phyloP scores from a whole-genome alignment of 108 stramenopile genomes.

The Skeletonema potamos region DNA sequence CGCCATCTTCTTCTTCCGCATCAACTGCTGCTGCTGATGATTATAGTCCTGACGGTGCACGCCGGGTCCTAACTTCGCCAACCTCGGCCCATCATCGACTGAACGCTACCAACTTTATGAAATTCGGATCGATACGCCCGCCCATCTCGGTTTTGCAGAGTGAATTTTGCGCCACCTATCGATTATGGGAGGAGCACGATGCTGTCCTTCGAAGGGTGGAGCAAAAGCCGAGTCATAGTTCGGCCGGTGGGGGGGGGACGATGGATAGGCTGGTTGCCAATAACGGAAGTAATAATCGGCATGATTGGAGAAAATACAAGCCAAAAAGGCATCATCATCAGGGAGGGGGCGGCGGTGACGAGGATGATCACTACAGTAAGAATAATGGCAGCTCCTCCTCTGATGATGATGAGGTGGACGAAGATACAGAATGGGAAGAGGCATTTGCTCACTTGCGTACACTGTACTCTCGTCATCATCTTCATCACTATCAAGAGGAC shows the following conservation, averaged over 20 bases:
- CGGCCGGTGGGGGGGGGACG: not conserved
- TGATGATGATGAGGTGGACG: not conserved
- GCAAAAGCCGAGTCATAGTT: not conserved
- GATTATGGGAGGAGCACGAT: conserved; percentile 32
- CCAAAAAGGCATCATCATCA: not conserved
- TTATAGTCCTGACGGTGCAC: too few relatives aligned
- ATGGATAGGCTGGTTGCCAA: not conserved
- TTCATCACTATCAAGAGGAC: not conserved
- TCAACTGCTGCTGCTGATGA: too few relatives aligned
- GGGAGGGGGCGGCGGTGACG: not conserved
- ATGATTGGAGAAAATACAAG: conserved; percentile 1
- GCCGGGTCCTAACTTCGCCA: too few relatives aligned
- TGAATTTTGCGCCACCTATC: conserved; percentile 40
- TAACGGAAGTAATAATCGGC: not conserved
- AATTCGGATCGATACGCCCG: conserved; percentile 38
- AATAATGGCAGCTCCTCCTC: not conserved
- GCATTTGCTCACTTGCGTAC: not conserved
- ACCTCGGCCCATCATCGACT: not conserved
- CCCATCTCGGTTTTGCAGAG: conserved; percentile 29
- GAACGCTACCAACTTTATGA: conserved; percentile 13
- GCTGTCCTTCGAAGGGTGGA: conserved; percentile 23
- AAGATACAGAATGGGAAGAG: not conserved
- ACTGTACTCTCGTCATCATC: conserved; percentile 6
- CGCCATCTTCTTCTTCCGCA: not conserved
- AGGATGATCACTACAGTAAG: not conserved